A percentile compares a stretch with the other conserved stretches of the same genome.
phyloP scores from a whole-genome alignment of 495 filamentous ascomycete genomes.

The Lasiosphaeris hirsuta region DNA sequence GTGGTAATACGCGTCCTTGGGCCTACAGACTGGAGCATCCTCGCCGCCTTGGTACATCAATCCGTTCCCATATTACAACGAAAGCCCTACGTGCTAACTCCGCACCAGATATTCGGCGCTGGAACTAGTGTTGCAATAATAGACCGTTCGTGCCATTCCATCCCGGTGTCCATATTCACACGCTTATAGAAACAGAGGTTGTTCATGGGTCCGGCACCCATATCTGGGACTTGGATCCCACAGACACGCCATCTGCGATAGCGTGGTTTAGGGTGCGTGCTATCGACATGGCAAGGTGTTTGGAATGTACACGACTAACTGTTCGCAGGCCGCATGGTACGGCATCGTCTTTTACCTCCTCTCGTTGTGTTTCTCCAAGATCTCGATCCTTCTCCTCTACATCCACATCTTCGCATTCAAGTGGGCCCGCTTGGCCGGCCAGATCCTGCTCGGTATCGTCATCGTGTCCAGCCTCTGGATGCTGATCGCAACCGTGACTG shows the following conservation, averaged over 20 bases:
- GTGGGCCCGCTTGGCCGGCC: slow-evolving; percentile 29
- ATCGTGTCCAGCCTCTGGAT: slow-evolving; percentile 24
- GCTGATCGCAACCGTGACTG: slow-evolving; percentile 26
- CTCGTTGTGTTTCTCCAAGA: slow-evolving; percentile 32
- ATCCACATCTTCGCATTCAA: slow-evolving; percentile 37
- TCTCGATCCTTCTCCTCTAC: slow-evolving; percentile 39
- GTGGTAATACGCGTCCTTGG: slow-evolving; percentile 26
- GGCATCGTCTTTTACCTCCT: slow-evolving; percentile 28
- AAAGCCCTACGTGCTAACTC: slow-evolving; percentile 2
- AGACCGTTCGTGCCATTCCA: slow-evolving; percentile 21
- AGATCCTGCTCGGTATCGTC: slow-evolving; percentile 27
- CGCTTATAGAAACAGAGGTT: slow-evolving; percentile 18
- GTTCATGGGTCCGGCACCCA: slow-evolving; percentile 26
- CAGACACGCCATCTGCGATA: slow-evolving; percentile 12
- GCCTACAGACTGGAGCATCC: slow-evolving; percentile 29
- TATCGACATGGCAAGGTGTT: neutral
- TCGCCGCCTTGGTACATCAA: slow-evolving; percentile 23
- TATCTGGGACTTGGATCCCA: slow-evolving; percentile 30
- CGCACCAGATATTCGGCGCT: slow-evolving; percentile 19
- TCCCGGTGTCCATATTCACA: neutral
- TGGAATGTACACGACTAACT: neutral
- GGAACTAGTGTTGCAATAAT: slow-evolving; percentile 22
- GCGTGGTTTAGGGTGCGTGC: slow-evolving; percentile 27
- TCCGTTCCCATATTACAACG: neutral
- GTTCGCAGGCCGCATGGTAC: slow-evolving; percentile 27